phyloP scores from a whole-genome alignment of 2,329 filamentous ascomycete species.

The Davidsoniella neocaledoniae region DNA sequence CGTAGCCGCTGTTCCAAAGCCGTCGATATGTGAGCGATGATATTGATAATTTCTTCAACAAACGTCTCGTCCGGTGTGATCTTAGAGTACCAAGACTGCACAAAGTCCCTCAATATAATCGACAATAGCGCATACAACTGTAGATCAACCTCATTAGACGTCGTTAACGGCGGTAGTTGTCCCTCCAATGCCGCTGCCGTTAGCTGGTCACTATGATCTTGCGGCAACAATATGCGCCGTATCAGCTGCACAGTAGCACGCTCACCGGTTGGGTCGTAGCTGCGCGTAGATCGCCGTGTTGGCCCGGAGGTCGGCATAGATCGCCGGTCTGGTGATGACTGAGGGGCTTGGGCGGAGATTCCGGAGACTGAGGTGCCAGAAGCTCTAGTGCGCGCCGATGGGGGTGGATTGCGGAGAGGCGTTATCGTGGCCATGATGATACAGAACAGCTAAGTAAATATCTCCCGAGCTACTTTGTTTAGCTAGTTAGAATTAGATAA shows the following conservation, averaged over 20 bases:
- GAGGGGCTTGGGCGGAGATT: not conserved
- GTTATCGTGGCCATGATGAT: conserved; percentile 2
- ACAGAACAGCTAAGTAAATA: too few relatives aligned
- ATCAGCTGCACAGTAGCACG: conserved; percentile 67
- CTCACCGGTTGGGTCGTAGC: conserved; percentile 47
- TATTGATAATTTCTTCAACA: conserved; percentile 70
- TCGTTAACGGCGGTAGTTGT: conserved; percentile 77
- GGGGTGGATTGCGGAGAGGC: not conserved
- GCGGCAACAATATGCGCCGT: conserved; percentile 64
- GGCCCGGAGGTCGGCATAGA: not conserved
- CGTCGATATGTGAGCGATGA: conserved; percentile 82
- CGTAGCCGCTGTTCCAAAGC: conserved; percentile 74
- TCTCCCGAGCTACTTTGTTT: too few relatives aligned
- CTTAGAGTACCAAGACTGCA: conserved; percentile 82
- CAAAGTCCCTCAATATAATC: conserved; percentile 75
- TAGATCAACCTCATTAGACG: conserved; percentile 82
- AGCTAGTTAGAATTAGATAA: too few relatives aligned
- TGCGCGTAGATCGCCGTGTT: conserved; percentile 20
- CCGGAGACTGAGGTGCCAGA: too few relatives aligned
- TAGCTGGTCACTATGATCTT: conserved; percentile 42
- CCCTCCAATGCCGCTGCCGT: conserved; percentile 52
- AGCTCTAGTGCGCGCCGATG: not conserved
- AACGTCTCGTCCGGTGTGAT: conserved; percentile 85
- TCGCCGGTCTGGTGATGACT: not conserved
- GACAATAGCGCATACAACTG: conserved; percentile 80